Conservation (phyloP, 2,329 filamentous ascomycete species). For the Ilyonectria mors-panacis region DNA sequence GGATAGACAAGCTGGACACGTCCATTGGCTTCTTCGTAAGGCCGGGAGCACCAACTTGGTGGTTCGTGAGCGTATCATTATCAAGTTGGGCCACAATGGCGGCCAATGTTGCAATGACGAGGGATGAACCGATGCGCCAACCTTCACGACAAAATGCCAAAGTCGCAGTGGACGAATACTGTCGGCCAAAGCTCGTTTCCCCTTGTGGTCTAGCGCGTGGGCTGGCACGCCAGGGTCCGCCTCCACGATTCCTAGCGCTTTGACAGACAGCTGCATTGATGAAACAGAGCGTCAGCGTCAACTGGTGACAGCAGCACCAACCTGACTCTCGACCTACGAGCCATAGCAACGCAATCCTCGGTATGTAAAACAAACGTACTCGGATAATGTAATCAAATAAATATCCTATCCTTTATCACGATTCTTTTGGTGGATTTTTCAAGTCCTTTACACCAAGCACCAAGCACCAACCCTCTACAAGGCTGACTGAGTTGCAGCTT, state of each 20-base stretch:
- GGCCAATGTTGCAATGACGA: slow-evolving; percentile 12
- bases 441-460: background rate
- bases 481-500: background rate
- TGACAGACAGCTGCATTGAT: slow-evolving; percentile 21
- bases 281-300: slow-evolving; percentile 9
- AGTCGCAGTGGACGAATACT: slow-evolving; percentile 3
- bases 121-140: slow-evolving; percentile 18
- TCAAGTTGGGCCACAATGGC: slow-evolving; percentile 36
- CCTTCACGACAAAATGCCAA: slow-evolving; percentile 28
- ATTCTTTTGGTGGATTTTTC: background rate
- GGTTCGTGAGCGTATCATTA: slow-evolving; percentile 51
- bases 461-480: background rate
- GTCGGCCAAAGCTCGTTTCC: slow-evolving; percentile 42
- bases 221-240: slow-evolving; percentile 31
- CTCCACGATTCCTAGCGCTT: slow-evolving; percentile 40
- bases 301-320: background rate
- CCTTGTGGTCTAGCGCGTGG: slow-evolving; percentile 42
- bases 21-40: slow-evolving; percentile 48
- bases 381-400: background rate
- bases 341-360: background rate
- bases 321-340: background rate
- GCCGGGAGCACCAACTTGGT: slow-evolving; percentile 37
- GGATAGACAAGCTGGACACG: slow-evolving; percentile 50
- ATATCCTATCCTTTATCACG: background rate
- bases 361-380: background rate